Conservation (phyloP, 257 asterid genomes). For the Scutellaria galericulata region DNA sequence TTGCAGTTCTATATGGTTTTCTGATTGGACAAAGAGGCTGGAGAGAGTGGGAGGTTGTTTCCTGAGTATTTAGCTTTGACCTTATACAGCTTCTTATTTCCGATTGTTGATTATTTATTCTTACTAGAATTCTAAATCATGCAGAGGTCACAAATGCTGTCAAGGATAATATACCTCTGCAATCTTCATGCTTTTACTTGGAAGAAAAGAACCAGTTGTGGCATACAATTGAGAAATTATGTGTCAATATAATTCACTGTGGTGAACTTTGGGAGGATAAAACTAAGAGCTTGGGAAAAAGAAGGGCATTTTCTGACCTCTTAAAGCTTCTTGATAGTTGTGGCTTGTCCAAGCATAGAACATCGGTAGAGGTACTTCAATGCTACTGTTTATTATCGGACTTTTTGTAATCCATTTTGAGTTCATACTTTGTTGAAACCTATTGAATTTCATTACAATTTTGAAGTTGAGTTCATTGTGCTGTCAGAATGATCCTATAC, state of each 20-base stretch:
- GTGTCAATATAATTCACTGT: constrained; percentile 54
- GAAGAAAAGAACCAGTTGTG: constrained; percentile 60
- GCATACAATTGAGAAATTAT: constrained; percentile 55
- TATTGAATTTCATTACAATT: background rate
- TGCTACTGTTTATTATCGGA: background rate
- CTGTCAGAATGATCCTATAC: background rate
- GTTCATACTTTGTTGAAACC: background rate
- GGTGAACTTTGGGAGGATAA: constrained; percentile 76
- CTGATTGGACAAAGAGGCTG: constrained; percentile 64
- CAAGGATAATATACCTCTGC: constrained; percentile 44
- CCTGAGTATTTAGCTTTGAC: constrained; percentile 30
- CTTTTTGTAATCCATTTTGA: constrained; percentile 15
- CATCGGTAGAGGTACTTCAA: constrained; percentile 56
- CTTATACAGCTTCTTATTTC: background rate
- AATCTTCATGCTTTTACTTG: constrained; percentile 50
- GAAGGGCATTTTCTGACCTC: constrained; percentile 75
- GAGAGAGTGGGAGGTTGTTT: constrained; percentile 43
- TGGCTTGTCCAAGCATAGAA: constrained; percentile 80
- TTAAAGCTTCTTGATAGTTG: constrained; percentile 68
- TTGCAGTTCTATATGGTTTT: constrained; percentile 62
- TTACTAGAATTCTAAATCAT: constrained; percentile 30
- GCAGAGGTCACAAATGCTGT: constrained; percentile 51
- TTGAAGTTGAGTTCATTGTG: background rate
- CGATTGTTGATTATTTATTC: constrained; percentile 11
- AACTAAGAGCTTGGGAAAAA: constrained; percentile 58